Evolutionary conservation across 2,329 filamentous ascomycete species (phyloP).

Genomic region (Colletotrichum incanum): DNA sequence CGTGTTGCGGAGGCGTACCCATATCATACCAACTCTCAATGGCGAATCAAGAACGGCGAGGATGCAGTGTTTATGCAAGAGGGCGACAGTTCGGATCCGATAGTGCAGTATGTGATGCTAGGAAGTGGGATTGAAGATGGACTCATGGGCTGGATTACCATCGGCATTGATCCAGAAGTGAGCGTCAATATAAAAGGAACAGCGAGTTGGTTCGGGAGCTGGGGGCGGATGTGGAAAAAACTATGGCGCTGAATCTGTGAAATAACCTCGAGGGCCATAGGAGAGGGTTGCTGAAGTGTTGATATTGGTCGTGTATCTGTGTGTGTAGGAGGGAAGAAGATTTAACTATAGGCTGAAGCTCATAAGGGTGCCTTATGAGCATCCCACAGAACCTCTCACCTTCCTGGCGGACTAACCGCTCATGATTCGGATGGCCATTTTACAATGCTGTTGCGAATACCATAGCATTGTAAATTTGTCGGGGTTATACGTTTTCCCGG

Average conservation of each 20-base stretch:
- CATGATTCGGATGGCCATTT: too few relatives aligned
- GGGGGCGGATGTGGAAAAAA: background rate
- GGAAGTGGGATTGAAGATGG: conserved; percentile 63
- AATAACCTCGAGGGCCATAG: too few relatives aligned
- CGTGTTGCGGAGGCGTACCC: background rate
- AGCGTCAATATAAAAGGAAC: background rate
- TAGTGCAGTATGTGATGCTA: conserved; percentile 67
- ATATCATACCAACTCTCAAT: conserved; percentile 14
- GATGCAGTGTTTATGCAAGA: conserved; percentile 60
- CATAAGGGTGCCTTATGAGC: too few relatives aligned
- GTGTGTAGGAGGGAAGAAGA: too few relatives aligned
- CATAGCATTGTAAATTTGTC: background rate
- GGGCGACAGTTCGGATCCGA: conserved; percentile 60
- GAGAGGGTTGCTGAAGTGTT: too few relatives aligned
- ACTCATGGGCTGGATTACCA: conserved; percentile 62
- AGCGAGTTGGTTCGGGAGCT: background rate
- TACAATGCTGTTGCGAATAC: too few relatives aligned
- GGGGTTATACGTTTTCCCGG: background rate
- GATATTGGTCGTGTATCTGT: too few relatives aligned
- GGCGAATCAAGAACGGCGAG: conserved; percentile 44
- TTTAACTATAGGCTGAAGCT: too few relatives aligned
- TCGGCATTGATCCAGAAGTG: conserved; percentile 46
- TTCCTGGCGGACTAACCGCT: background rate
- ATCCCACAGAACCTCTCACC: too few relatives aligned
- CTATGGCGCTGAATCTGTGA: background rate